Percentiles rank a stretch among this genome's conserved stretches.
Conservation (phyloP, 2,329 filamentous ascomycete species). For the Pyrenochaeta sp. region DNA sequence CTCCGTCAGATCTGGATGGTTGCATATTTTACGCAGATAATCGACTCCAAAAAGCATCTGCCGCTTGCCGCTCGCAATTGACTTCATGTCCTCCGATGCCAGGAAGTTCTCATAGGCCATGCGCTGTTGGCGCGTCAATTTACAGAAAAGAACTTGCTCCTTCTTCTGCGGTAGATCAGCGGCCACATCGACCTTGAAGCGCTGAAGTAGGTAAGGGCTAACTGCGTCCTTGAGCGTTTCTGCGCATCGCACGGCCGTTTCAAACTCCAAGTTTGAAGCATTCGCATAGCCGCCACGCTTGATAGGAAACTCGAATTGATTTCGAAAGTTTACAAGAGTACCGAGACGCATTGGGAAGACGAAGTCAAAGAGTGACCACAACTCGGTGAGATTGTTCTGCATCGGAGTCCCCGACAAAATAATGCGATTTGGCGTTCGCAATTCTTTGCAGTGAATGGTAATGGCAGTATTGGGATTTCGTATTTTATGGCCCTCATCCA, state of each 20-base stretch:
- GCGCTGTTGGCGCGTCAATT: slow-evolving; percentile 81
- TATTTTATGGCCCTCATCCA: slow-evolving; percentile 98
- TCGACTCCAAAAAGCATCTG: slow-evolving; percentile 92
- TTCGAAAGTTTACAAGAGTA: slow-evolving; percentile 87
- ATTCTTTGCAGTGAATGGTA: slow-evolving; percentile 92
- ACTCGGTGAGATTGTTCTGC: slow-evolving; percentile 93
- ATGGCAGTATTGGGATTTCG: slow-evolving; percentile 95
- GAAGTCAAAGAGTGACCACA: slow-evolving; percentile 98
- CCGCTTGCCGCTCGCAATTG: slow-evolving; percentile 76
- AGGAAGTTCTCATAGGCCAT: slow-evolving; percentile 84
- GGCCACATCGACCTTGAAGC: slow-evolving; percentile 92
- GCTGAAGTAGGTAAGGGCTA: slow-evolving; percentile 89
- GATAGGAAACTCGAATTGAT: slow-evolving; percentile 93
- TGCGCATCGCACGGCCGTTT: slow-evolving; percentile 93
- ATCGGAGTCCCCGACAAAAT: slow-evolving; percentile 97
- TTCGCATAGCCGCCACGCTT: slow-evolving; percentile 93
- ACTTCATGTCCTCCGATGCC: slow-evolving; percentile 82
- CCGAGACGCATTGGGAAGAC: slow-evolving; percentile 96
- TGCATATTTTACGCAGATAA: slow-evolving; percentile 93
- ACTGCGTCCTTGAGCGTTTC: slow-evolving; percentile 94
- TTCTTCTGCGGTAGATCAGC: slow-evolving; percentile 94
- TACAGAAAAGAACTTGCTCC: slow-evolving; percentile 95
- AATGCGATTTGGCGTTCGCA: slow-evolving; percentile 87
- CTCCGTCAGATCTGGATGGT: slow-evolving; percentile 89
- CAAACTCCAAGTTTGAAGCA: slow-evolving; percentile 90